A percentile compares a stretch with the other conserved stretches of the same genome.
These are phyloP conservation scores for Cephaloascus albidus DNA, from an alignment of 805 yeast genomes.

Conservation along the genomic window DNA sequence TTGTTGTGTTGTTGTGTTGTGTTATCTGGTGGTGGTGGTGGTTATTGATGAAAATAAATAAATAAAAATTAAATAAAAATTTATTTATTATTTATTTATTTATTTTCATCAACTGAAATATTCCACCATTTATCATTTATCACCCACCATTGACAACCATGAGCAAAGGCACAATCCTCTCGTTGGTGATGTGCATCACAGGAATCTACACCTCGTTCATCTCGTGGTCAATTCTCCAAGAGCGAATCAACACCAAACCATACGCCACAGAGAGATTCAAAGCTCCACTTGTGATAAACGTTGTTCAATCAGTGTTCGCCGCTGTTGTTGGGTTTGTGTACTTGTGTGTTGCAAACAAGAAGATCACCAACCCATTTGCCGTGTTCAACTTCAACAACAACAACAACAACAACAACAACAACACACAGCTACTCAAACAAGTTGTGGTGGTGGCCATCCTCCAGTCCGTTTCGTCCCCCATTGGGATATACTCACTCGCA, in stretches of 20 bases:
- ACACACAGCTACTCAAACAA: conserved; percentile 9
- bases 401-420: conserved; percentile 1
- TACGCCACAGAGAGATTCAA: conserved; percentile 59
- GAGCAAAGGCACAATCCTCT: conserved; percentile 5
- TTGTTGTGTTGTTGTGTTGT: no score
- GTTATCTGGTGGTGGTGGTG: no score
- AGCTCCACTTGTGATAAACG: conserved; percentile 72
- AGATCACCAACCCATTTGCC: conserved; percentile 17
- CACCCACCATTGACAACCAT: no score
- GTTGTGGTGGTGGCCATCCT: conserved; percentile 54
- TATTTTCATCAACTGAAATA: no score
- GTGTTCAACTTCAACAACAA: conserved; percentile 23
- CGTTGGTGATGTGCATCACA: conserved; percentile 21
- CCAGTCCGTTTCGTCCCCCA: conserved; percentile 74
- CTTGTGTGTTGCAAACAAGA: conserved; percentile 23
- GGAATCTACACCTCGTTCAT: conserved; percentile 86
- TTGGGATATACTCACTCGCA: conserved; percentile 67
- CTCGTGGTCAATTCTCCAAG: conserved; percentile 90
- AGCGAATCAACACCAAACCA: conserved; percentile 68
- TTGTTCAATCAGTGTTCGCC: conserved; percentile 69
- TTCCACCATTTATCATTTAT: no score
- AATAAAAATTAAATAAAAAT: no score
- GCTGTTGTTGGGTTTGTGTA: conserved; percentile 58
- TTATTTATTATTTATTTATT: no score
- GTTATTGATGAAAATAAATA: no score